Percentiles rank a stretch among this genome's conserved stretches.
Evolutionary conservation across 2,329 filamentous ascomycete genomes (phyloP).

Genomic region (Alternaria ethzedia): DNA sequence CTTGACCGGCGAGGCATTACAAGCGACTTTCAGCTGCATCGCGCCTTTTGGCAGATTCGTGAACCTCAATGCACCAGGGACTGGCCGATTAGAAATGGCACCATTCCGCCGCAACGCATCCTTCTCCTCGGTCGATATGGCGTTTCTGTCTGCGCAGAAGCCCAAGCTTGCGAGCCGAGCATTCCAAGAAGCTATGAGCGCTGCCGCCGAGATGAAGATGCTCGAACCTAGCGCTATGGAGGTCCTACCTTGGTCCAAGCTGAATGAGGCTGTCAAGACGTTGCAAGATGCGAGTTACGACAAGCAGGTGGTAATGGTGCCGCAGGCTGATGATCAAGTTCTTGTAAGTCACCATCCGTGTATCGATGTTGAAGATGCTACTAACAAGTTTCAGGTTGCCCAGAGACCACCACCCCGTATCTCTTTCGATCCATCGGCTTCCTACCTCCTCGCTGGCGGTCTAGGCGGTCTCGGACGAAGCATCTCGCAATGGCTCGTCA

Average conservation of each 20-base stretch:
- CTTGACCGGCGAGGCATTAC: slow-evolving; percentile 32
- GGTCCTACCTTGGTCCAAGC: slow-evolving; percentile 6
- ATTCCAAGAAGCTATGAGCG: slow-evolving; percentile 12
- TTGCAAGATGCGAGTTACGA: slow-evolving; percentile 17
- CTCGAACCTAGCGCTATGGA: background rate
- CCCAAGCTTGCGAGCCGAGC: slow-evolving; percentile 1
- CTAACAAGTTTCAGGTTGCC: slow-evolving; percentile 4
- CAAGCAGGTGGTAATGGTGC: slow-evolving; percentile 10
- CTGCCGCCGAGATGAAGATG: background rate
- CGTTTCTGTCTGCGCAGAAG: slow-evolving; percentile 4
- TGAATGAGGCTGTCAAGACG: slow-evolving; percentile 17
- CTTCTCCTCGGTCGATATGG: slow-evolving; percentile 17
- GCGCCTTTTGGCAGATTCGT: slow-evolving; percentile 39
- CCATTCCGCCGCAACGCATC: slow-evolving; percentile 20
- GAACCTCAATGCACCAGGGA: slow-evolving; percentile 18
- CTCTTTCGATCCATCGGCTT: slow-evolving; percentile 5
- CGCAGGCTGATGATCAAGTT: slow-evolving; percentile 1
- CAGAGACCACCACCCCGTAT: background rate
- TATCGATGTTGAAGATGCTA: background rate
- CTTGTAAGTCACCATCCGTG: background rate
- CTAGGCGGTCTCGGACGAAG: slow-evolving; percentile 27
- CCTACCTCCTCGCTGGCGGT: slow-evolving; percentile 27
- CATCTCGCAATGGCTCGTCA: slow-evolving; percentile 19
- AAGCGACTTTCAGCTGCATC: slow-evolving; percentile 54
- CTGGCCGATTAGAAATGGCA: slow-evolving; percentile 24